Evolutionary conservation across 495 filamentous ascomycete species (phyloP).

Genomic region (Aspergillus olivimuriae): DNA sequence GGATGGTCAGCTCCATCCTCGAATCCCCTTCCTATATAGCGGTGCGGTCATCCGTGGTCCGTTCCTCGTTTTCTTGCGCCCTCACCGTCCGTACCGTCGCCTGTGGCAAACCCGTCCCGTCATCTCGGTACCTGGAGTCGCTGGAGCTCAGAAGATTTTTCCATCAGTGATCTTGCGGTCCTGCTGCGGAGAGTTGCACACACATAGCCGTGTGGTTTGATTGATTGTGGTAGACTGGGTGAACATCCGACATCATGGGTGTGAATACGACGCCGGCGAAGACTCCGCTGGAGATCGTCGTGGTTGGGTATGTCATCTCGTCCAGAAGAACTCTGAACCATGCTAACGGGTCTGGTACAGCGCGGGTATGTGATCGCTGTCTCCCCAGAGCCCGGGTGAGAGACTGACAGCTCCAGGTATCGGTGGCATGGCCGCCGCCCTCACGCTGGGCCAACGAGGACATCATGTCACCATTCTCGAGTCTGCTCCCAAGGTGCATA

Average conservation of each 20-base stretch:
- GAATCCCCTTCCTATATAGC: no score
- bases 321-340: not conserved
- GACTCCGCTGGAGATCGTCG: slow-evolving; percentile 4
- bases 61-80: no score
- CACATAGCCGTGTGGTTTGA: no score
- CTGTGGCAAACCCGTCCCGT: not conserved
- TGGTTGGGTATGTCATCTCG: slow-evolving; percentile 7
- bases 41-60: no score
- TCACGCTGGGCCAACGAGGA: slow-evolving; percentile 51
- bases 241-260: no score
- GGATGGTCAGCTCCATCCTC: not conserved
- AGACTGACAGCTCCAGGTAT: no score
- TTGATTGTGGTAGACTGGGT: no score
- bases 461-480: slow-evolving; percentile 35
- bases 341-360: slow-evolving; percentile 13
- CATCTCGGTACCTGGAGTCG: not conserved
- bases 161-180: no score
- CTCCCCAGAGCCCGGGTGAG: no score
- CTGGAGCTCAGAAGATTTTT: not conserved
- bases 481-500: slow-evolving; percentile 27
- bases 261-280: no score
- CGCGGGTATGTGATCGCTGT: slow-evolving; percentile 26
- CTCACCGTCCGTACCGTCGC: no score
- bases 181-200: no score
- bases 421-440: slow-evolving; percentile 58